phyloP scores from a whole-genome alignment of 306 rosid genomes.

The Cucurbita argyrosperma region DNA sequence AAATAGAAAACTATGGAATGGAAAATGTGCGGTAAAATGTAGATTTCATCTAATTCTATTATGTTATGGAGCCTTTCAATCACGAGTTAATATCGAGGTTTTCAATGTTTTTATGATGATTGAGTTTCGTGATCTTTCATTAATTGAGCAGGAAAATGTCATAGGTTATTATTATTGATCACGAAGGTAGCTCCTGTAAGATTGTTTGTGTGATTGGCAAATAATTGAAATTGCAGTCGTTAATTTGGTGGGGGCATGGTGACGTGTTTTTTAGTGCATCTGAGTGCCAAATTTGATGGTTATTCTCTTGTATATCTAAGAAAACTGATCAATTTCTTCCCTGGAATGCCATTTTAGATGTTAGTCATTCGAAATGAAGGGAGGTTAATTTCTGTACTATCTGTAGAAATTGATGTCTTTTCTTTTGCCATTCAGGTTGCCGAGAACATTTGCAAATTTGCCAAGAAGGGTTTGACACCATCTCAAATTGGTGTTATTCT shows the following conservation, averaged over 20 bases:
- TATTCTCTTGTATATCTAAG: neutral
- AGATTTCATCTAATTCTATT: neutral
- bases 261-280: neutral
- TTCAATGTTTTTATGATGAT: neutral
- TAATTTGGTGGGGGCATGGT: neutral
- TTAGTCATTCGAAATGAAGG: no score
- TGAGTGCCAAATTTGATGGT: neutral
- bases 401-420: neutral
- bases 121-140: neutral
- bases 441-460: constrained; percentile 73
- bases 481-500: constrained; percentile 95
- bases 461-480: constrained; percentile 82
- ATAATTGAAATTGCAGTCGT: neutral
- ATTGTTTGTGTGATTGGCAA: neutral
- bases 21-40: neutral
- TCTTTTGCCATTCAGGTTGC: constrained; percentile 30
- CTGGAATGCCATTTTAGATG: neutral
- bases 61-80: no score
- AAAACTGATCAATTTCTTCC: no score
- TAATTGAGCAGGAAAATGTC: neutral
- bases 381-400: neutral
- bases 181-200: neutral
- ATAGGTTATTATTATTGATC: neutral
- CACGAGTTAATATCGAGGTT: neutral
- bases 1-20: neutral